Conservation (phyloP, 129 eudicot species). For the Daucus carota region DNA sequence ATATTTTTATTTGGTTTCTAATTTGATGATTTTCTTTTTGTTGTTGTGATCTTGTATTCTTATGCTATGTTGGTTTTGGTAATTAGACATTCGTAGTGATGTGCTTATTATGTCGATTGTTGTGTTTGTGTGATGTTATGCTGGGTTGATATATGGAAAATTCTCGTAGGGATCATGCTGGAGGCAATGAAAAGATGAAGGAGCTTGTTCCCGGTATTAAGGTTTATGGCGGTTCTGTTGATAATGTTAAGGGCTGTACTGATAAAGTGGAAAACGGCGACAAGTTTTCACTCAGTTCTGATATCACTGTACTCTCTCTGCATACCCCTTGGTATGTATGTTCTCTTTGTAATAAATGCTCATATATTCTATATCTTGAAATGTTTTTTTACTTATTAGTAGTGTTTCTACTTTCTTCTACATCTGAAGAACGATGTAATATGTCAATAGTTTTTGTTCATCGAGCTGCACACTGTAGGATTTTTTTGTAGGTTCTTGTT, state of each 20-base stretch:
- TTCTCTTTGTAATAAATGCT: neutral
- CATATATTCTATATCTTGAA: neutral
- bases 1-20: neutral
- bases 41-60: too few species aligned
- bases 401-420: too few species aligned
- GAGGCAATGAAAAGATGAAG: conserved; percentile 82
- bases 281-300: conserved; percentile 55
- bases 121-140: neutral
- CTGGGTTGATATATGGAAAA: neutral
- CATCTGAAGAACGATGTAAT: neutral
- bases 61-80: neutral
- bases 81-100: neutral
- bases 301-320: conserved; percentile 48
- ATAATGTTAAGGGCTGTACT: conserved; percentile 85
- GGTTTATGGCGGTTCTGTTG: conserved; percentile 78
- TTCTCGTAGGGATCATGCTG: conserved; percentile 84
- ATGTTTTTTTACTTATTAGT: too few species aligned
- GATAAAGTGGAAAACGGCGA: conserved; percentile 76
- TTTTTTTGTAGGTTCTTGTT: neutral
- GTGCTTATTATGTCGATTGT: too few species aligned
- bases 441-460: neutral
- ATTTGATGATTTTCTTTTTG: too few species aligned
- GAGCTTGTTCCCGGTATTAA: conserved; percentile 70
- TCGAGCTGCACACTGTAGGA: neutral
- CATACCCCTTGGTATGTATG: conserved; percentile 76